phyloP scores from a whole-genome alignment of 2,329 filamentous ascomycete species.

The Clonostachys rhizophaga region DNA sequence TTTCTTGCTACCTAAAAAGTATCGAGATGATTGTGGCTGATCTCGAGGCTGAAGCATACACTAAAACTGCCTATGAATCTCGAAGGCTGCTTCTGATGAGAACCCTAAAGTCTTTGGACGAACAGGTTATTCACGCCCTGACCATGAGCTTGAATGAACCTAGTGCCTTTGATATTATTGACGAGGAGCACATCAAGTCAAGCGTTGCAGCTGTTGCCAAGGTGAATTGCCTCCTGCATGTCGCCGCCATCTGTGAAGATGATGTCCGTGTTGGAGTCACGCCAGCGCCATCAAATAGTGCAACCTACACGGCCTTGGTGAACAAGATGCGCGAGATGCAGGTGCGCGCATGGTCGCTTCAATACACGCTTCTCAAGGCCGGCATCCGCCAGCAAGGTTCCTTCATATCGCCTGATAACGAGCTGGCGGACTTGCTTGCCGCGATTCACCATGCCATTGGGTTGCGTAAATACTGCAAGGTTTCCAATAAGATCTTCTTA shows the following conservation, averaged over 20 bases:
- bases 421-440: slow-evolving; percentile 74
- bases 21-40: slow-evolving; percentile 75
- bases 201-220: slow-evolving; percentile 69
- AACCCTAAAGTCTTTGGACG: slow-evolving; percentile 75
- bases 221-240: slow-evolving; percentile 71
- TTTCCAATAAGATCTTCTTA: slow-evolving; percentile 81
- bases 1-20: slow-evolving; percentile 81
- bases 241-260: slow-evolving; percentile 79
- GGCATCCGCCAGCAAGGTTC: slow-evolving; percentile 64
- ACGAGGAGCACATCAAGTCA: slow-evolving; percentile 70
- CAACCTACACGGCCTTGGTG: slow-evolving; percentile 47
- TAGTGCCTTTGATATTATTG: slow-evolving; percentile 76
- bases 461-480: slow-evolving; percentile 78
- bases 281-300: slow-evolving; percentile 50
- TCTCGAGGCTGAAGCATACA: slow-evolving; percentile 58
- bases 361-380: slow-evolving; percentile 76
- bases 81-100: slow-evolving; percentile 69
- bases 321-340: slow-evolving; percentile 82
- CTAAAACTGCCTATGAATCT: slow-evolving; percentile 52
- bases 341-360: slow-evolving; percentile 80
- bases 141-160: slow-evolving; percentile 62
- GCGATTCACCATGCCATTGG: slow-evolving; percentile 82
- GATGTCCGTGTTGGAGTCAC: slow-evolving; percentile 74
- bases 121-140: slow-evolving; percentile 68
- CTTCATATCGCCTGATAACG: slow-evolving; percentile 64